Percentiles rank a stretch among this genome's conserved stretches.
Conservation (phyloP, 805 yeast genomes). For the Debaryomyces castellii region DNA sequence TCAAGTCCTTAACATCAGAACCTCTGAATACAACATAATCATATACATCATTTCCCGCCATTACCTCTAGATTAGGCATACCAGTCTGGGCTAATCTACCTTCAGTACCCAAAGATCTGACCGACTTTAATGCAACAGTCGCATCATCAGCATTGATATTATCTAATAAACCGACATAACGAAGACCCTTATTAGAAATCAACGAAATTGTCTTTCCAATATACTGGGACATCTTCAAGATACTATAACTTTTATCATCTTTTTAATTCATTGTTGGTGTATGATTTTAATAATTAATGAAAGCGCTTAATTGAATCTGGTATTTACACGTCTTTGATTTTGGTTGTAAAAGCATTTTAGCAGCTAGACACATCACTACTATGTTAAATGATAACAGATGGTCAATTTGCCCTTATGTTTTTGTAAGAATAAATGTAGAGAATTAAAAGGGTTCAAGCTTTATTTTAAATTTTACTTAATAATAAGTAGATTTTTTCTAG, state of each 20-base stretch:
- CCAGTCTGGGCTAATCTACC: constrained; percentile 63
- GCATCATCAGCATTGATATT: constrained; percentile 87
- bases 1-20: constrained; percentile 85
- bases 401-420: no score
- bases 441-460: no score
- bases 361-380: no score
- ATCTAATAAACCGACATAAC: constrained; percentile 88
- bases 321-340: background rate
- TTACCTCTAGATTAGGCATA: constrained; percentile 69
- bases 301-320: background rate
- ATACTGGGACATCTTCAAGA: constrained; percentile 73
- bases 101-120: constrained; percentile 87
- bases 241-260: background rate
- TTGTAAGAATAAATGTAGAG: no score
- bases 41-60: constrained; percentile 65
- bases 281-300: background rate
- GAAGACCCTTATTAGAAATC: constrained; percentile 73
- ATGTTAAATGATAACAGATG: no score
- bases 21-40: constrained; percentile 86
- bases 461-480: no score
- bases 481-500: no score
- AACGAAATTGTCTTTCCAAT: constrained; percentile 87
- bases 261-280: background rate
- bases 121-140: constrained; percentile 79
- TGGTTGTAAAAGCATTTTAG: background rate